Conservation (phyloP, 1,284 basidiomycete genomes). For the Microbotryum scabiosae region DNA sequence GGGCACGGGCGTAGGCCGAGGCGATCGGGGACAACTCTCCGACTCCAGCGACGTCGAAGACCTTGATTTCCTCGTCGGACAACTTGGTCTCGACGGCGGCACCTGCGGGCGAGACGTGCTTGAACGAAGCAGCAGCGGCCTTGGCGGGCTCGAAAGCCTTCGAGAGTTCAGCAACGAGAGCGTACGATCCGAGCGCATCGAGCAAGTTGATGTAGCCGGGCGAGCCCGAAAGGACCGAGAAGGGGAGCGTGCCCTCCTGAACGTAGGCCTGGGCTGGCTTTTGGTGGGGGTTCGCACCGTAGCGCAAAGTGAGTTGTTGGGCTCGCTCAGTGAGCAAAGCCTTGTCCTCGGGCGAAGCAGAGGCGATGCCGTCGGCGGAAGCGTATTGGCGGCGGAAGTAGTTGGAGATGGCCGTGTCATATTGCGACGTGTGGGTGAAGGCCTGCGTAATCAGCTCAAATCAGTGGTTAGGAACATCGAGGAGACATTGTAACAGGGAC, state of each 20-base stretch:
- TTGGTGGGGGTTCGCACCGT: conserved; percentile 98
- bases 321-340: conserved; percentile 54
- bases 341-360: conserved; percentile 51
- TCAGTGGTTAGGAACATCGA: background rate
- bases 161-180: conserved; percentile 88
- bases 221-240: conserved; percentile 88
- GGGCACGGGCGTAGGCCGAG: conserved; percentile 87
- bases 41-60: conserved; percentile 93
- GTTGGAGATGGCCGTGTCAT: conserved; percentile 90
- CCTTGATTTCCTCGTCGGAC: conserved; percentile 77
- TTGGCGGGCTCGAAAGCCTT: conserved; percentile 56
- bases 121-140: conserved; percentile 97
- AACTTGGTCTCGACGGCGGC: conserved; percentile 85
- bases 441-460: conserved; percentile 45
- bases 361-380: conserved; percentile 53
- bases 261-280: conserved; percentile 98
- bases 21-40: conserved; percentile 83
- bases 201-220: conserved; percentile 99
- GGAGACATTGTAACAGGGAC: background rate
- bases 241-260: conserved; percentile 77
- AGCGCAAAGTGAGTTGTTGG: conserved; percentile 79
- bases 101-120: conserved; percentile 97
- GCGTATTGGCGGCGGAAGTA: conserved; percentile 98
- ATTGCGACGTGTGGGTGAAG: conserved; percentile 89
- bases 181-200: conserved; percentile 94